Evolutionary conservation across 2,329 filamentous ascomycete genomes (phyloP).

Genomic region (Exophiala viscosa): DNA sequence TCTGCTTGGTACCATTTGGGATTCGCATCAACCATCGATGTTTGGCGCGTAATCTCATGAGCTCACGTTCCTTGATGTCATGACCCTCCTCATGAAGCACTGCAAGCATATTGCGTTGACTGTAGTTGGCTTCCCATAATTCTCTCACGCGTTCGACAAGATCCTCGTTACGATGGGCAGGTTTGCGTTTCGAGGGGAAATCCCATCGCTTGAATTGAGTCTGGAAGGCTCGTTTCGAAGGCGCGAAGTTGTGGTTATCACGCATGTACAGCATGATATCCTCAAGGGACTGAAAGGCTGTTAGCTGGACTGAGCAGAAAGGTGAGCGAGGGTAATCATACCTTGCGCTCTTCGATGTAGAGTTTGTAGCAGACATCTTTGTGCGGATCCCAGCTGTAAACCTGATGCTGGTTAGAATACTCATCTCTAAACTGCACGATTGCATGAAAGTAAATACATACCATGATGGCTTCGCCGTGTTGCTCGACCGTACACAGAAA

Average conservation of each 20-base stretch:
- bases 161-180: conserved; percentile 64
- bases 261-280: conserved; percentile 72
- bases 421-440: background rate
- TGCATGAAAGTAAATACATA: conserved; percentile 6
- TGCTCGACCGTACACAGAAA: conserved; percentile 24
- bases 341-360: conserved; percentile 71
- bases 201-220: conserved; percentile 74
- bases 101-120: conserved; percentile 69
- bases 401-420: conserved; percentile 24
- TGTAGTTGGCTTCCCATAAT: conserved; percentile 72
- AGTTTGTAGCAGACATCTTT: conserved; percentile 63
- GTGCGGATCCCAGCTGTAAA: conserved; percentile 66
- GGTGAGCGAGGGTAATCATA: conserved; percentile 3
- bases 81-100: conserved; percentile 69
- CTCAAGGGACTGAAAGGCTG: conserved; percentile 51
- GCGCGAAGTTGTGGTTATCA: conserved; percentile 61
- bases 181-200: conserved; percentile 71
- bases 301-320: background rate
- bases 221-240: conserved; percentile 74
- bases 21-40: conserved; percentile 65
- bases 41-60: conserved; percentile 65
- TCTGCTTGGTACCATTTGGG: conserved; percentile 54
- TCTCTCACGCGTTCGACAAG: conserved; percentile 68
- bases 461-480: conserved; percentile 21
- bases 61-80: conserved; percentile 65